Evolutionary conservation across 306 rosid genomes (phyloP).

Genomic region (Acmispon strigosus): DNA sequence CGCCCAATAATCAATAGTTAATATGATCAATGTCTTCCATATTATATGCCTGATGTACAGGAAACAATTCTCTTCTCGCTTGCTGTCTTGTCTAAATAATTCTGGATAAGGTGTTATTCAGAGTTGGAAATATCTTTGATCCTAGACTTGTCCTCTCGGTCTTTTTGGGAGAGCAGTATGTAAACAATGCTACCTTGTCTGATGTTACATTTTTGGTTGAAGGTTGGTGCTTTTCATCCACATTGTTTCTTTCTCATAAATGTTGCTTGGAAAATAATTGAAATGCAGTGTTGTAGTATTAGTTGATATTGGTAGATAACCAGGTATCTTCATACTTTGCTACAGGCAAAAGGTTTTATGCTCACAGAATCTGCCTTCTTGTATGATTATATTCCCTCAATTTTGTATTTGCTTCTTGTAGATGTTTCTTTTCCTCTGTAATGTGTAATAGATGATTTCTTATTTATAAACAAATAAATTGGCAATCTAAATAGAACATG

Average conservation of each 20-base stretch:
- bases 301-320: conserved; percentile 5
- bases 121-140: conserved; percentile 11
- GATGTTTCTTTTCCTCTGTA: not conserved
- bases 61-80: not conserved
- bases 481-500: too few species aligned
- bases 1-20: not conserved
- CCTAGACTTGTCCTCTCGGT: conserved; percentile 42
- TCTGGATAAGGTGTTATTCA: not conserved
- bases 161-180: conserved; percentile 85
- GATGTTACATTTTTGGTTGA: conserved; percentile 92
- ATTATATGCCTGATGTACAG: not conserved
- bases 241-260: conserved; percentile 7
- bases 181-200: conserved; percentile 73
- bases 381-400: conserved; percentile 39
- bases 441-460: not conserved
- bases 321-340: not conserved
- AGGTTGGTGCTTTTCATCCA: conserved; percentile 47
- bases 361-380: conserved; percentile 88
- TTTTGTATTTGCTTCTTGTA: not conserved
- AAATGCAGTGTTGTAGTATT: not conserved
- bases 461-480: too few species aligned
- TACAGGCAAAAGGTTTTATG: conserved; percentile 84
- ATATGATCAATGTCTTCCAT: not conserved
- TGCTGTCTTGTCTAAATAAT: not conserved
- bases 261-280: not conserved